Evolutionary conservation across 164 flowering plant genomes (phyloP).

Genomic region (Vitis rupestris): DNA sequence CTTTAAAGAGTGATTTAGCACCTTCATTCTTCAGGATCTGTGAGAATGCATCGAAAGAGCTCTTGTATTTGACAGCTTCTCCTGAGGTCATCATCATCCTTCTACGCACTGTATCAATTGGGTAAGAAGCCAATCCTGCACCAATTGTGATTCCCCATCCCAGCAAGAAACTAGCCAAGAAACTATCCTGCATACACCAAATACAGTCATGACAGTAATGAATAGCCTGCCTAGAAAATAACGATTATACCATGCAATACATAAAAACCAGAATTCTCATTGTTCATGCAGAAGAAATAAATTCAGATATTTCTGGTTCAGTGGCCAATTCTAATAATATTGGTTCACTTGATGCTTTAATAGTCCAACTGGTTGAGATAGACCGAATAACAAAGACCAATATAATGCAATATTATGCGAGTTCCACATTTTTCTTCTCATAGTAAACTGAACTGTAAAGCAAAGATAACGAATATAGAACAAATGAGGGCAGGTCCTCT

Average conservation of each 20-base stretch:
- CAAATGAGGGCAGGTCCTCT: too few species aligned
- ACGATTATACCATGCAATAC: background rate
- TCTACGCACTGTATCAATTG: slow-evolving; percentile 58
- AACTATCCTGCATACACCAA: slow-evolving; percentile 50
- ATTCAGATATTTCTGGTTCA: too few species aligned
- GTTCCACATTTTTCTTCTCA: too few species aligned
- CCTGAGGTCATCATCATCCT: slow-evolving; percentile 72
- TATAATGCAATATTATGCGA: too few species aligned
- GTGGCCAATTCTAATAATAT: too few species aligned
- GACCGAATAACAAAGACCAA: too few species aligned
- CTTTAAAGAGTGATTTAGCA: slow-evolving; percentile 52
- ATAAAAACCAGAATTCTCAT: background rate
- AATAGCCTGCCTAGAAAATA: background rate
- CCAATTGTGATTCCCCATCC: slow-evolving; percentile 63
- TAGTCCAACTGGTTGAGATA: background rate
- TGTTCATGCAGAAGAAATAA: background rate
- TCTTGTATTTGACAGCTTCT: slow-evolving; percentile 59
- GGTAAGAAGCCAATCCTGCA: slow-evolving; percentile 56
- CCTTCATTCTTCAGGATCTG: slow-evolving; percentile 66
- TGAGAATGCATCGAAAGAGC: slow-evolving; percentile 47
- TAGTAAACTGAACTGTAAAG: background rate
- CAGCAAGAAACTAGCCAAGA: slow-evolving; percentile 57
- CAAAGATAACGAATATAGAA: background rate
- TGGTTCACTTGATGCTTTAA: background rate
- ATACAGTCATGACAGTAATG: background rate